A percentile compares a stretch with the other conserved stretches of the same genome.
These are phyloP conservation scores for Ramaria rubella DNA, from an alignment of 768 basidiomycete genomes.

Conservation along the genomic window DNA sequence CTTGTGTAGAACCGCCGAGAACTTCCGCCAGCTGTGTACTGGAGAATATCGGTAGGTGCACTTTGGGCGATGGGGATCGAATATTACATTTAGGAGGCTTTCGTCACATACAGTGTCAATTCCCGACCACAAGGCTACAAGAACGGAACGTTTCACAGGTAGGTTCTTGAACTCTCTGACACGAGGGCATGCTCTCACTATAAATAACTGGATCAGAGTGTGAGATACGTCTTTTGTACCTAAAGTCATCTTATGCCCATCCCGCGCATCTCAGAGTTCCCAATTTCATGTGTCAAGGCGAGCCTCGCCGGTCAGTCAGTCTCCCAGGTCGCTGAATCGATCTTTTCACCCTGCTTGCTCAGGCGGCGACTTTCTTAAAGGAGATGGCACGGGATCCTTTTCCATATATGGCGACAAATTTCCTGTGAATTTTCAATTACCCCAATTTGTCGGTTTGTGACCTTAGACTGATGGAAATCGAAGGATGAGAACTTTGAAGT, in stretches of 20 bases:
- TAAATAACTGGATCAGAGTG: constrained; percentile 48
- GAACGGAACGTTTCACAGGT: constrained; percentile 88
- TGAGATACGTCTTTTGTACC: constrained; percentile 24
- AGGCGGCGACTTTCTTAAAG: constrained; percentile 94
- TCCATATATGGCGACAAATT: constrained; percentile 97
- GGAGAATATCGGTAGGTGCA: constrained; percentile 80
- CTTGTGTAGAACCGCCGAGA: constrained; percentile 80
- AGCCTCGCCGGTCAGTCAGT: constrained; percentile 13
- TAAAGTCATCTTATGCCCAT: background rate
- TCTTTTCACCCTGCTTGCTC: background rate
- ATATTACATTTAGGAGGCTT: background rate
- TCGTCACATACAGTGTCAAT: constrained; percentile 58
- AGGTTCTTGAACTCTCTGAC: constrained; percentile 19
- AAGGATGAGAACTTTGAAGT: constrained; percentile 94
- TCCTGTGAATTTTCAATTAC: constrained; percentile 55
- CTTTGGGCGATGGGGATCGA: background rate
- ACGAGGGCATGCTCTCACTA: background rate
- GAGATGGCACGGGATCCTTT: constrained; percentile 92
- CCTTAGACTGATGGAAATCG: background rate
- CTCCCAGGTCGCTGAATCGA: background rate
- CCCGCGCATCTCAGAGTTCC: constrained; percentile 62
- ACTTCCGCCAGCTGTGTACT: constrained; percentile 94
- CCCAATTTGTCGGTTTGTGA: too few relatives aligned
- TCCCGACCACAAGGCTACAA: constrained; percentile 89
- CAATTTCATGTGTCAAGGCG: constrained; percentile 96